Evolutionary conservation across 257 asterid species (phyloP).

Genomic region (Solanum raphanifolium): DNA sequence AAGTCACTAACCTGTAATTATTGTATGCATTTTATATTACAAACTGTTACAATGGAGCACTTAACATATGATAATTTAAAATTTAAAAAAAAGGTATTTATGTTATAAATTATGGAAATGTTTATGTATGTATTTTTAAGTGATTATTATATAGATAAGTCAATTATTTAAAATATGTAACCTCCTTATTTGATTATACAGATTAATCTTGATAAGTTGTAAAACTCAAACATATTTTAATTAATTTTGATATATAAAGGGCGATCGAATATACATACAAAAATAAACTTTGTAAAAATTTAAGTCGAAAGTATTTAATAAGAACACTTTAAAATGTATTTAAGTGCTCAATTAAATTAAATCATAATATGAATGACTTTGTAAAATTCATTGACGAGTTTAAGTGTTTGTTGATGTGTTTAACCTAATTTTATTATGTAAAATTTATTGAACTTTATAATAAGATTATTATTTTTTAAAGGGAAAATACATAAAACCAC

Average conservation of each 20-base stretch:
- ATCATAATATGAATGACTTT: background rate
- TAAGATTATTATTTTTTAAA: background rate
- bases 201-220: background rate
- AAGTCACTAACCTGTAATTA: background rate
- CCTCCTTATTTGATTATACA: background rate
- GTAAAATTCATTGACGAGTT: background rate
- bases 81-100: background rate
- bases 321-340: background rate
- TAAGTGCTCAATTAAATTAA: background rate
- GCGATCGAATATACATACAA: background rate
- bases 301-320: background rate
- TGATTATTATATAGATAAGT: background rate
- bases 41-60: background rate
- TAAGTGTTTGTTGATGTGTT: background rate
- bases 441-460: background rate
- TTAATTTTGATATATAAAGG: background rate
- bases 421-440: background rate
- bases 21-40: background rate
- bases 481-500: too few species aligned
- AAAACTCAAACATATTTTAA: background rate
- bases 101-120: background rate
- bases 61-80: background rate
- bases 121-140: background rate
- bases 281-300: background rate
- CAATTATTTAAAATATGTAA: background rate